Evolutionary conservation across 2,329 filamentous ascomycete species (phyloP).

Genomic region (Blastomyces parvus): DNA sequence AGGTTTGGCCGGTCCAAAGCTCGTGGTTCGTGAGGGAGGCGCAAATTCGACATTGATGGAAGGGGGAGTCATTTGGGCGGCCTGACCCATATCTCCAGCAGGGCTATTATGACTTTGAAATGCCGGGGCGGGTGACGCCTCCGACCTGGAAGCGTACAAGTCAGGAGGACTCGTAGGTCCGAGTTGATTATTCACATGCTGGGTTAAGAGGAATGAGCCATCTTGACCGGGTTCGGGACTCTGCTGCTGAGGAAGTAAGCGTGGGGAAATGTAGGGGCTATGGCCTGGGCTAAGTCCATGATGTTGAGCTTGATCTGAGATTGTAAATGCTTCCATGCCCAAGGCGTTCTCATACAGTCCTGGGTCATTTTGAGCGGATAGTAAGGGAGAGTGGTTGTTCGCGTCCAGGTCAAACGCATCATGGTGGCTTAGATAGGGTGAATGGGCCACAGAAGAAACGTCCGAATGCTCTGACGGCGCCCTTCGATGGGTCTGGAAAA

Average conservation of each 20-base stretch:
- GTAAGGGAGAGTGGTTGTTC: slow-evolving; percentile 67
- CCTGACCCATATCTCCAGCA: slow-evolving; percentile 54
- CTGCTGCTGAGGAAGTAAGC: slow-evolving; percentile 56
- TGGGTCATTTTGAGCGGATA: slow-evolving; percentile 61
- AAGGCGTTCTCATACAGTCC: slow-evolving; percentile 67
- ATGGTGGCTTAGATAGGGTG: slow-evolving; percentile 67
- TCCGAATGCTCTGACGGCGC: slow-evolving; percentile 88
- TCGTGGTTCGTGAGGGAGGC: slow-evolving; percentile 58
- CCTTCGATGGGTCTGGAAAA: slow-evolving; percentile 73
- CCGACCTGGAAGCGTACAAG: slow-evolving; percentile 41
- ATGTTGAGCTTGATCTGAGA: slow-evolving; percentile 55
- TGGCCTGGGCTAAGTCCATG: slow-evolving; percentile 53
- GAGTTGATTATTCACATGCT: slow-evolving; percentile 41
- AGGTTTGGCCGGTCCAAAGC: slow-evolving; percentile 58
- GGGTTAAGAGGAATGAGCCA: slow-evolving; percentile 37
- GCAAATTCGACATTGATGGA: slow-evolving; percentile 93
- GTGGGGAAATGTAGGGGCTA: slow-evolving; percentile 62
- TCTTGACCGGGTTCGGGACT: slow-evolving; percentile 50
- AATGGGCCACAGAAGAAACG: slow-evolving; percentile 73
- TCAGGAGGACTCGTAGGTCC: slow-evolving; percentile 38
- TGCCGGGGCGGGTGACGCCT: slow-evolving; percentile 41
- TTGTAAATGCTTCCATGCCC: slow-evolving; percentile 67
- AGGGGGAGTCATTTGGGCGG: slow-evolving; percentile 74
- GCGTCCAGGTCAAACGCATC: slow-evolving; percentile 70
- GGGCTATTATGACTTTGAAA: slow-evolving; percentile 40